Evolutionary conservation across 768 basidiomycete genomes (phyloP), one percentile per base, ranked within the genome.

Genomic region (Tulasnella sp.): DNA sequence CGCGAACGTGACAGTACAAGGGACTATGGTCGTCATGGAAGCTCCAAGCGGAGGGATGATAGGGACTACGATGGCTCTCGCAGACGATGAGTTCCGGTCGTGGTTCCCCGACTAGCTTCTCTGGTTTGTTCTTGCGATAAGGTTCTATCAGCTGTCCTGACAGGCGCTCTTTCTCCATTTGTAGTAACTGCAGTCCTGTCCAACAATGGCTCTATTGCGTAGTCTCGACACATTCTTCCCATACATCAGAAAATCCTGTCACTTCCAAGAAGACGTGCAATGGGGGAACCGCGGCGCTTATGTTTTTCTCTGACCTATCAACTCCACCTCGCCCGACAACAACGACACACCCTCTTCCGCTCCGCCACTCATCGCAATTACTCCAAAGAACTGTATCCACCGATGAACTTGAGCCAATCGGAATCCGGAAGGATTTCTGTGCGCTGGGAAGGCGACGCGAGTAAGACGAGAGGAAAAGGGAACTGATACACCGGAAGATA

Each of bases 81-180:
- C 15, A 6, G 42, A 11, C n/a, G 42, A 71, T 71, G 37, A 71
- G 51, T n/a, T 4, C 42, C 29, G 26, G 73, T 1, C 35, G 10
- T 74, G 2, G 15, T 46, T n/a, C 2, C 1, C 20, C 42, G 6
- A 26, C 9, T 44, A 5, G 40, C 39, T 51, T 32, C 29, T 75
- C 39, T 55, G 35, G 39, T 75, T 37, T 13, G 71, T 67, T 67
- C 61, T 29, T 16, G 61, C 32, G 18, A 26, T 26, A 67, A 32
- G 61, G 29, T 16, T 67, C 11, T 35, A 11, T 67, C 32, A 35
- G 61, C 26, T 35, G 61, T 67, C 29, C 61, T 67, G 29, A 67
- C 61, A 15, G 61, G 61, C 61, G 61, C 61, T 39, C 71, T 42
- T 42, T 48, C n/a, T 73, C 71, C 46, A 42, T 42, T 42, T 73